Conservation (phyloP, 306 rosid species). For the Boehmeria nivea region DNA sequence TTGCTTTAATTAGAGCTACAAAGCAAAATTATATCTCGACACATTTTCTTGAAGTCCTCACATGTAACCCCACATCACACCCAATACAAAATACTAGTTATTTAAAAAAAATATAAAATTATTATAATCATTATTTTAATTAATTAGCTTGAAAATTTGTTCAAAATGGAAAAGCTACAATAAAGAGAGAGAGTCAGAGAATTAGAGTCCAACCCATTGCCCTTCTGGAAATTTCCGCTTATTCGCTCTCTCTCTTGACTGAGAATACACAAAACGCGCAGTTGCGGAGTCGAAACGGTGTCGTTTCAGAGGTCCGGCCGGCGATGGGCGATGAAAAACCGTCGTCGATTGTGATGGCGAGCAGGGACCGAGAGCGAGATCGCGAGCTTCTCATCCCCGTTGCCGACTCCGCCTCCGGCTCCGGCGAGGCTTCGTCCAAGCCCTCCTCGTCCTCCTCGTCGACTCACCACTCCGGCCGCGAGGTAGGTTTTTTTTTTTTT, state of each 20-base stretch:
- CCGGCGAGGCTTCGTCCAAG: slow-evolving; percentile 40
- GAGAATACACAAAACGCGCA: background rate
- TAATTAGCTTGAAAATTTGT: too few species aligned
- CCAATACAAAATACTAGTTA: background rate
- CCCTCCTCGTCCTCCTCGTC: slow-evolving; percentile 48
- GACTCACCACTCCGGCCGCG: slow-evolving; percentile 54
- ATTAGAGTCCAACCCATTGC: background rate
- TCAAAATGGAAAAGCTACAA: background rate
- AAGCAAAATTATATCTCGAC: too few species aligned
- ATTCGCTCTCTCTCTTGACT: background rate
- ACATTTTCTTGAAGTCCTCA: slow-evolving; percentile 18
- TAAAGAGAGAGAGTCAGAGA: background rate
- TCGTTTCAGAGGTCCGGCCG: slow-evolving; percentile 10
- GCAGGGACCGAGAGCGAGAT: slow-evolving; percentile 72
- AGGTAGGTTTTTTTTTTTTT: slow-evolving; percentile 28
- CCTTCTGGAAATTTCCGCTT: background rate
- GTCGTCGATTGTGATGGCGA: slow-evolving; percentile 38
- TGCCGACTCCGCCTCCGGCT: slow-evolving; percentile 34
- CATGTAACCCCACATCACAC: slow-evolving; percentile 4
- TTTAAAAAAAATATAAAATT: background rate
- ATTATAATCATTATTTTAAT: background rate
- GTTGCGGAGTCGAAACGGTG: slow-evolving; percentile 25
- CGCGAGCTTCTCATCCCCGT: slow-evolving; percentile 86
- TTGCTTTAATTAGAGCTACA: background rate
- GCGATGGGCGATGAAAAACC: slow-evolving; percentile 70